Evolutionary conservation across 306 rosid species (phyloP).

Genomic region (Rubus parviflorus): DNA sequence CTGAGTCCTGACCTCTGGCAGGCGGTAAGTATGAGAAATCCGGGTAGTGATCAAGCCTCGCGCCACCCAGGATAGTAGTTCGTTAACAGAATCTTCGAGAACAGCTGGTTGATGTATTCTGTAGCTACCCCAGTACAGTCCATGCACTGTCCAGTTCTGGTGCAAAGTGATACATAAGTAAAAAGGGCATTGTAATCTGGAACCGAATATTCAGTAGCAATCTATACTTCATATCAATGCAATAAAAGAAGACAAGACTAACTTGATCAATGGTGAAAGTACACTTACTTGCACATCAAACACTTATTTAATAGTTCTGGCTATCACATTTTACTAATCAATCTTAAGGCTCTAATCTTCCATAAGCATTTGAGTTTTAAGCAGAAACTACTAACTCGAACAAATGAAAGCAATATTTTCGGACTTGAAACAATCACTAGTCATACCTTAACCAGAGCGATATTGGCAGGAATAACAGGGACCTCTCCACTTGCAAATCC

Average conservation of each 20-base stretch:
- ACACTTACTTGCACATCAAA: background rate
- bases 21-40: slow-evolving; percentile 72
- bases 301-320: background rate
- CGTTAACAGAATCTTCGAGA: slow-evolving; percentile 75
- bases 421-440: background rate
- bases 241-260: background rate
- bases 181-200: slow-evolving; percentile 12
- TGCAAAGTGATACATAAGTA: slow-evolving; percentile 22
- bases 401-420: background rate
- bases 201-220: background rate
- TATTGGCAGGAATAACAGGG: slow-evolving; percentile 88
- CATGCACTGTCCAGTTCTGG: slow-evolving; percentile 99
- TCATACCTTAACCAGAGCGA: slow-evolving; percentile 90
- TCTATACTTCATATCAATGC: background rate
- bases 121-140: slow-evolving; percentile 98
- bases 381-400: background rate
- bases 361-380: background rate
- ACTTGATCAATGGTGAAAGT: background rate
- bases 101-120: slow-evolving; percentile 64
- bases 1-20: slow-evolving; percentile 70
- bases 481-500: slow-evolving; percentile 96
- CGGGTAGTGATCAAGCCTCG: slow-evolving; percentile 71
- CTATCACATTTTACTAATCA: background rate
- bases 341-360: background rate
- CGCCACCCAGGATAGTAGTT: slow-evolving; percentile 75